Evolutionary conservation across 2,329 filamentous ascomycete genomes (phyloP).

Genomic region (Periconia sp.): DNA sequence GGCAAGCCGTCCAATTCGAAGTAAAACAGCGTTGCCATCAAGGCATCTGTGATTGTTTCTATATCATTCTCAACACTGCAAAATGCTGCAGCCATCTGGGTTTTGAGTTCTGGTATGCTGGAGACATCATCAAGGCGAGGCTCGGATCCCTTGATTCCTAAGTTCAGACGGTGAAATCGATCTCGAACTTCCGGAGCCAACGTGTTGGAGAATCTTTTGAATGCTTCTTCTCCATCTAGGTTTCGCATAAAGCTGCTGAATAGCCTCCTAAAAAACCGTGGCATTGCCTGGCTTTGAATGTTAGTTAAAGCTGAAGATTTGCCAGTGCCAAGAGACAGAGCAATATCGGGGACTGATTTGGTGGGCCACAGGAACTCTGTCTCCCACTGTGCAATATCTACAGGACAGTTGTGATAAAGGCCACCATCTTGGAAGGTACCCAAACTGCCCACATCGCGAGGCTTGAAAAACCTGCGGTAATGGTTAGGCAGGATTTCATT

Average conservation of each 20-base stretch:
- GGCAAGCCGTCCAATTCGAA: constrained; percentile 7
- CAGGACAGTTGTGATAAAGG: constrained; percentile 30
- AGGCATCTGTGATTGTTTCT: constrained; percentile 4
- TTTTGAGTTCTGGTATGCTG: constrained; percentile 9
- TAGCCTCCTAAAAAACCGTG: constrained; percentile 22
- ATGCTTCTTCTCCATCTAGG: constrained; percentile 27
- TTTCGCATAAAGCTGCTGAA: constrained; percentile 23
- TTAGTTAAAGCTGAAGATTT: constrained; percentile 8
- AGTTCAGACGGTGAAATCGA: constrained; percentile 25
- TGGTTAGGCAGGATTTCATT: no score
- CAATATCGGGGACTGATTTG: constrained; percentile 19
- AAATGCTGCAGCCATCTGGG: not conserved
- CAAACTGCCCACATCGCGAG: constrained; percentile 19
- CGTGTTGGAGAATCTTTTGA: constrained; percentile 18
- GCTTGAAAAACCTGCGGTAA: constrained; percentile 32
- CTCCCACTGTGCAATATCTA: constrained; percentile 28
- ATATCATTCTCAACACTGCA: constrained; percentile 4
- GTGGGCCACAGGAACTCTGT: constrained; percentile 24
- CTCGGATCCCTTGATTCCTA: constrained; percentile 6
- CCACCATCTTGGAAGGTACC: constrained; percentile 33
- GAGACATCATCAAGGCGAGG: constrained; percentile 4
- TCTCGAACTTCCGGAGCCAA: constrained; percentile 8
- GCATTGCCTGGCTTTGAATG: constrained; percentile 18
- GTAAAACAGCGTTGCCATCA: constrained; percentile 6
- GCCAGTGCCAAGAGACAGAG: constrained; percentile 28